These are phyloP conservation scores for Plasmodium vivax DNA, from an alignment of 169 alveolate genomes.

Conservation along the genomic window DNA sequence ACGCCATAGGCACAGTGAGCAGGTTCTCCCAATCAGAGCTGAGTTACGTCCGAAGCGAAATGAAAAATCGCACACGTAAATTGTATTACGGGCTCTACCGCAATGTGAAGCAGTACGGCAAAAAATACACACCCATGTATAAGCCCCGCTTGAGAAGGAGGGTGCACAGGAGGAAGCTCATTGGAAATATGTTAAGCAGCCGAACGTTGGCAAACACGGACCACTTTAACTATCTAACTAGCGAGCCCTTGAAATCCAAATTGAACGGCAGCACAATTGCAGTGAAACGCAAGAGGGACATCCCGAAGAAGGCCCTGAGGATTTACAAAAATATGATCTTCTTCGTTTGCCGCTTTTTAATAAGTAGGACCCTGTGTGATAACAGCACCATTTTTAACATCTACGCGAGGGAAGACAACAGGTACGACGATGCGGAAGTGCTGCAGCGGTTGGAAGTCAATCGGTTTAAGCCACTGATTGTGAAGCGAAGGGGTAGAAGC, in stretches of 20 bases:
- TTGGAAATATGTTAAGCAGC: conserved; percentile 1
- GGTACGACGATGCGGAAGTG: not conserved
- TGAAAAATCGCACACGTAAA: conserved; percentile 55
- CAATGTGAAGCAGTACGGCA: not conserved
- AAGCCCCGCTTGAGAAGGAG: not conserved
- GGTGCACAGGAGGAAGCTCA: not conserved
- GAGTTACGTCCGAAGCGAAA: conserved; percentile 13
- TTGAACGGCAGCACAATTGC: not conserved
- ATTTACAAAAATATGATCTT: conserved; percentile 56
- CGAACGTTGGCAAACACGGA: conserved; percentile 12
- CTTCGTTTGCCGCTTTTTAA: conserved; percentile 70
- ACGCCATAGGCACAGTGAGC: conserved; percentile 29
- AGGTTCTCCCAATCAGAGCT: not conserved
- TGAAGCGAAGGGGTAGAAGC: not conserved
- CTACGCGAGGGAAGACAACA: conserved; percentile 5
- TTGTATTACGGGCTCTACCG: conserved; percentile 13
- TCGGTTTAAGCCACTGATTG: conserved; percentile 25
- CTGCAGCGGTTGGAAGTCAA: conserved; percentile 3
- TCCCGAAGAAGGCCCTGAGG: conserved; percentile 13
- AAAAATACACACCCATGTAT: not conserved
- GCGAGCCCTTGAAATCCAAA: not conserved
- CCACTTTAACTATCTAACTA: conserved; percentile 49
- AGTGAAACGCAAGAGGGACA: not conserved
- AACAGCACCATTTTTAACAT: conserved; percentile 69
- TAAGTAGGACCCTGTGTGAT: conserved; percentile 73